Evolutionary conservation across 192 early-diverging fungal species (phyloP), one percentile per base, ranked within the genome.

Genomic region (Rhizoclosmatium sp.): DNA sequence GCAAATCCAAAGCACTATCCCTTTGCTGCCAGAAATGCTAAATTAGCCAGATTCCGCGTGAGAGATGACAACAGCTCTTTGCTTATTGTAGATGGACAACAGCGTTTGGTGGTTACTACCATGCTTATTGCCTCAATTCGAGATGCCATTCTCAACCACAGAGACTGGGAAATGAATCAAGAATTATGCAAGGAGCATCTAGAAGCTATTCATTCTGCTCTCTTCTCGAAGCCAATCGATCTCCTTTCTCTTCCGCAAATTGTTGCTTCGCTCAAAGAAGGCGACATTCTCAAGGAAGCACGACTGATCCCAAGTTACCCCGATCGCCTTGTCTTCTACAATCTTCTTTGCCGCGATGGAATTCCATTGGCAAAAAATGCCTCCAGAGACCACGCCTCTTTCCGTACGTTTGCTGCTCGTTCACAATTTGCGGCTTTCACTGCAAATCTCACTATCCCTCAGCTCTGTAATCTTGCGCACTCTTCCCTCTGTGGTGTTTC

Each of bases 91-190:
- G 64, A 65, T 9, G 68, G 68, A 10, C 68, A 70, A 14, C 68
- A 70, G 68, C 39, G 68, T 19, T 47, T 70, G 12, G 48, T 47
- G n/a, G 16, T 47, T 16, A 23, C 68, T 14, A 70, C 14, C n/a
- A 16, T 70, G 46, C 68, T 70, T 47, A 10, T 70, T 19, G 68
- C 68, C 40, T 40, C 68, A 10, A 70, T 70, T n/a, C 68, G 68
- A n/a, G 68, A 70, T 39, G 42, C 42, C 16, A 12, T 70, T 47
- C 2, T 70, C 19, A 47, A 40, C 19, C 65, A 66, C 16, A 19
- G 14, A 14, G 19, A 40, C 10, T 14, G n/a, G 44, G 68, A n/a
- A 16, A 14, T 14, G 10, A 2, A 48, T 14, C 9, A 14, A 14
- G 7, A 46, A 48, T 9, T 21, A 10, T 40, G 10, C 10, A n/a